A percentile compares a stretch with the other conserved stretches of the same genome.
phyloP scores from a whole-genome alignment of 2,329 filamentous ascomycete species.

The Pestalotiopsis sp. region DNA sequence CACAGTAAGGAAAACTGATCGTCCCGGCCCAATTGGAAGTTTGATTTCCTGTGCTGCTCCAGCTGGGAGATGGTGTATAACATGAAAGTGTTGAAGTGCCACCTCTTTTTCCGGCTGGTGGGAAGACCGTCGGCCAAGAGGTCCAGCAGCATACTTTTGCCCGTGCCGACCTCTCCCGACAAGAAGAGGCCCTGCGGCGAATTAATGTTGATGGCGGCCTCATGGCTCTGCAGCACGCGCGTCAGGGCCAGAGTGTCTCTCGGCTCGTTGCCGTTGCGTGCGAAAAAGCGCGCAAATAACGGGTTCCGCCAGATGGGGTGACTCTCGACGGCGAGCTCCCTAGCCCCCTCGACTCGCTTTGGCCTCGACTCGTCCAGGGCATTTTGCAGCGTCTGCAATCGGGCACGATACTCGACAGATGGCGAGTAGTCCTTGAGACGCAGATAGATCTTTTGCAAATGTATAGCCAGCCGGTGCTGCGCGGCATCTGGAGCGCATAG shows the following conservation, averaged over 20 bases:
- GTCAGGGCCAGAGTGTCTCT: constrained; percentile 67
- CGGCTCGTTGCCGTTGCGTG: constrained; percentile 47
- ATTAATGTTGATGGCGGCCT: constrained; percentile 71
- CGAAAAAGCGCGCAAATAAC: constrained; percentile 42
- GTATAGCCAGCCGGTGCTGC: constrained; percentile 73
- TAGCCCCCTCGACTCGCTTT: constrained; percentile 33
- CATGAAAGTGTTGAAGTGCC: constrained; percentile 90
- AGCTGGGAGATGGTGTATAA: constrained; percentile 74
- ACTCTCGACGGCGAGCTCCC: constrained; percentile 48
- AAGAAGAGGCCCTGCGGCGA: constrained; percentile 77
- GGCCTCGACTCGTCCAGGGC: constrained; percentile 37
- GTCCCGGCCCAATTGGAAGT: constrained; percentile 21
- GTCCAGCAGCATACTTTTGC: constrained; percentile 85
- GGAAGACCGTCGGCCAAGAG: constrained; percentile 79
- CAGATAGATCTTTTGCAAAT: constrained; percentile 76
- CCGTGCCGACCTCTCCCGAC: constrained; percentile 80
- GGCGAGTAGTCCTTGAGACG: constrained; percentile 80
- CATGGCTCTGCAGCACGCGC: constrained; percentile 68
- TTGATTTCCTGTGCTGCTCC: constrained; percentile 61
- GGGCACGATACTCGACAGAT: constrained; percentile 67
- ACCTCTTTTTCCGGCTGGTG: constrained; percentile 71
- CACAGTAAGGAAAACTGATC: constrained; percentile 66
- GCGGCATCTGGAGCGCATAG: constrained; percentile 69
- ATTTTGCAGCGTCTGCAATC: constrained; percentile 62
- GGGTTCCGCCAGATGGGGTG: constrained; percentile 63